These are phyloP conservation scores for Zymoseptoria pseudotritici DNA, from an alignment of 2,329 filamentous ascomycete genomes.

Conservation along the genomic window DNA sequence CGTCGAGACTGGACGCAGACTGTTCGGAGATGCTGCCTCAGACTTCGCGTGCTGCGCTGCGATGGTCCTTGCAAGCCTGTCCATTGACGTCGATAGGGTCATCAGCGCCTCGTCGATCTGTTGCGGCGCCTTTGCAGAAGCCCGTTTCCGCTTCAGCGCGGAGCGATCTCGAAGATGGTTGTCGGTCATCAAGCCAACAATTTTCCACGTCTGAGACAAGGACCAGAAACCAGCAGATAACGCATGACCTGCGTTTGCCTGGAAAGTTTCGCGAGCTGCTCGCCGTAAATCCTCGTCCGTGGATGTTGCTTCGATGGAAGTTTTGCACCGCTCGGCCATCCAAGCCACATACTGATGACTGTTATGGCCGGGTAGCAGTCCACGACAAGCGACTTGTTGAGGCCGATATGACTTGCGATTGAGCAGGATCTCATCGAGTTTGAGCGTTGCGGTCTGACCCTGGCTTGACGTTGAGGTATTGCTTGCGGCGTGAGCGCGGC, in stretches of 20 bases:
- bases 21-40: conserved; percentile 10
- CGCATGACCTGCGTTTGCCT: conserved; percentile 9
- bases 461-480: conserved; percentile 7
- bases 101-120: background rate
- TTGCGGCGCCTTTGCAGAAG: conserved; percentile 3
- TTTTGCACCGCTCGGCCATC: conserved; percentile 10
- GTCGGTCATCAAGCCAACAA: conserved; percentile 45
- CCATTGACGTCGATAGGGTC: conserved; percentile 8
- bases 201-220: conserved; percentile 53
- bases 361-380: conserved; percentile 17
- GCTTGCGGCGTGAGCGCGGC: conserved; percentile 9
- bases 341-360: conserved; percentile 11
- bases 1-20: conserved; percentile 15
- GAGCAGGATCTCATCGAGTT: conserved; percentile 21
- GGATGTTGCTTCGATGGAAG: conserved; percentile 2
- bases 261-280: conserved; percentile 13
- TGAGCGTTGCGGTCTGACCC: conserved; percentile 25
- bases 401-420: conserved; percentile 23
- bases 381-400: conserved; percentile 21
- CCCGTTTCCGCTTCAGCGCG: conserved; percentile 6
- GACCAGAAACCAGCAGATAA: conserved; percentile 35
- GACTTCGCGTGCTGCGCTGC: conserved; percentile 16
- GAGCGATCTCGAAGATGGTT: conserved; percentile 40
- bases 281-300: conserved; percentile 9
- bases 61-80: conserved; percentile 10